Evolutionary conservation across 371 early-diverging fungal species (phyloP), one percentile per base, ranked within the genome.

Genomic region (Mucor plumbeus): DNA sequence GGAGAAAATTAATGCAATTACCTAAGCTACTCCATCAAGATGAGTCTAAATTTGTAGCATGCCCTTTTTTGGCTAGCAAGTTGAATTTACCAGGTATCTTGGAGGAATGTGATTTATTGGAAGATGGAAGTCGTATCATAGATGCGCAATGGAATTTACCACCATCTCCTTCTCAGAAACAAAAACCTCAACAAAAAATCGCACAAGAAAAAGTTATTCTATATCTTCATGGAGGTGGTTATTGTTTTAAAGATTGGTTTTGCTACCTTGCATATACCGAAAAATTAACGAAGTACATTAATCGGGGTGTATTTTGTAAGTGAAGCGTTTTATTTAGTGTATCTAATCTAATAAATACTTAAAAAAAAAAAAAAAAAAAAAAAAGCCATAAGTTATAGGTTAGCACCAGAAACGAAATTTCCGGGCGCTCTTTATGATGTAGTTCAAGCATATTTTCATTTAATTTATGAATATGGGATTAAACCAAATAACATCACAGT

Each of bases 161-260:
- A 5, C 40, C 40, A 9, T 7, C 56, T 21, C 14, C 15, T 33
- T 17, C n/a, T 17, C 21, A 50, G 26, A 50, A 38, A 34, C 39
- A 34, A 38, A n/a, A 50, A 11, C 11, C 21, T 33, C 39, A 34
- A 31, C 44, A n/a, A 2, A 39, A 57, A 54, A 34, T 19, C 9
- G 39, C 63, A 6, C 54, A 64, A 13, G 78, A 77, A 41, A 77
- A 81, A 55, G 76, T 87, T 9, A 74, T 87, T 1, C 61, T 86
- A 4, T 89, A 79, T 65, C 66, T 85, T n/a, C 89, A 87, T 61
- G 89, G 89, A 43, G 83, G 86, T 10, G 87, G 85, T 19, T 86
- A 83, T 64, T 76, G 79, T 41, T 68, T 82, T 33, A 80, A 82
- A 43, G 80, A 80, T 11, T 67, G 71, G 43, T 74, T 82, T 34